Evolutionary conservation across 148 eudicot genomes (phyloP).

Genomic region (Spergularia bocconei): DNA sequence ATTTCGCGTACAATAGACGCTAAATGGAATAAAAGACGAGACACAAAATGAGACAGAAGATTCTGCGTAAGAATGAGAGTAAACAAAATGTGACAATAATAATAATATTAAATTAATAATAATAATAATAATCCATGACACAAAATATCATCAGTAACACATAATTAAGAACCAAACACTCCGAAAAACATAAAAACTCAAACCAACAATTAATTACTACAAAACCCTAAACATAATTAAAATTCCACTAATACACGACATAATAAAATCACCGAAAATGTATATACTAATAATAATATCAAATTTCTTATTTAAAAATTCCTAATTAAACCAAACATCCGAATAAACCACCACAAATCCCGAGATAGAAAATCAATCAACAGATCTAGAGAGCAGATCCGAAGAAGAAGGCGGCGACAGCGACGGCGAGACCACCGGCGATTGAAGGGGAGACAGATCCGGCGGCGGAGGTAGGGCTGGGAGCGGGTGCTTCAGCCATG

Average conservation of each 20-base stretch:
- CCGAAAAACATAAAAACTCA: neutral
- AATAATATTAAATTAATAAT: too few relatives aligned
- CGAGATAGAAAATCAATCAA: slow-evolving; percentile 4
- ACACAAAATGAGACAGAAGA: too few relatives aligned
- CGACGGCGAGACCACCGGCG: slow-evolving; percentile 31
- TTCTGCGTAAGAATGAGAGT: too few relatives aligned
- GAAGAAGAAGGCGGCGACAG: slow-evolving; percentile 35
- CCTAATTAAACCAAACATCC: neutral
- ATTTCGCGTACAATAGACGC: too few relatives aligned
- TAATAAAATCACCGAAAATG: neutral
- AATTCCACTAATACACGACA: neutral
- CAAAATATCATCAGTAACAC: neutral
- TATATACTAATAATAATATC: slow-evolving; percentile 5
- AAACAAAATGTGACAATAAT: neutral
- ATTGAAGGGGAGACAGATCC: slow-evolving; percentile 38
- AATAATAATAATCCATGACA: neutral
- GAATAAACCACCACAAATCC: slow-evolving; percentile 7
- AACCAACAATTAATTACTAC: neutral
- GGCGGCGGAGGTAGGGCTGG: slow-evolving; percentile 52
- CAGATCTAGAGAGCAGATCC: slow-evolving; percentile 47
- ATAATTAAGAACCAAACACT: neutral
- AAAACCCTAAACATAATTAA: neutral
- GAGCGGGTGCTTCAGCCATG: slow-evolving; percentile 62
- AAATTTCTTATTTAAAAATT: neutral
- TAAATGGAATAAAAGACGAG: too few relatives aligned